Evolutionary conservation across 805 yeast species (phyloP).

Genomic region (Hagleromyces aurorensis): DNA sequence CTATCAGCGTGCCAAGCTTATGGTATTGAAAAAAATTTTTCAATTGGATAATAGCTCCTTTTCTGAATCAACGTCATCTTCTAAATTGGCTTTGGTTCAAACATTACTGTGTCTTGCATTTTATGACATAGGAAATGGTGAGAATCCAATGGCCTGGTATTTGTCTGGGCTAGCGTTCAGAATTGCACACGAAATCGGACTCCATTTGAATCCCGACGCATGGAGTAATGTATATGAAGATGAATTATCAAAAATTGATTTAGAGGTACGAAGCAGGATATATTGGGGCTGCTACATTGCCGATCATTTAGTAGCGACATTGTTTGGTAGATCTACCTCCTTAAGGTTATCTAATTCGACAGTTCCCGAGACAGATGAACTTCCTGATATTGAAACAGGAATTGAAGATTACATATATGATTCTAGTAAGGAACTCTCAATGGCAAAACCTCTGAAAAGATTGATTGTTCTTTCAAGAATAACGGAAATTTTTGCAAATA

Average conservation of each 20-base stretch:
- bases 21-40: slow-evolving; percentile 34
- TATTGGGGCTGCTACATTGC: slow-evolving; percentile 58
- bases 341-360: slow-evolving; percentile 48
- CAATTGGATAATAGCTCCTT: slow-evolving; percentile 21
- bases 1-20: slow-evolving; percentile 39
- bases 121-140: slow-evolving; percentile 50
- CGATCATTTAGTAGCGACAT: slow-evolving; percentile 48
- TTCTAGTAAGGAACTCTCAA: slow-evolving; percentile 16
- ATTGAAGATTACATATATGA: slow-evolving; percentile 44
- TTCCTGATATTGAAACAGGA: slow-evolving; percentile 49
- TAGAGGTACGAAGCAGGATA: slow-evolving; percentile 47
- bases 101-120: slow-evolving; percentile 45
- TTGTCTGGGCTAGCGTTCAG: slow-evolving; percentile 50
- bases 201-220: slow-evolving; percentile 47
- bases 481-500: slow-evolving; percentile 25
- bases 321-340: slow-evolving; percentile 48
- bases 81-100: slow-evolving; percentile 45
- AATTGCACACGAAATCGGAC: slow-evolving; percentile 53
- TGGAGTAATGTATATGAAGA: slow-evolving; percentile 39
- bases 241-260: slow-evolving; percentile 38
- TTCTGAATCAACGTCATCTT: slow-evolving; percentile 29
- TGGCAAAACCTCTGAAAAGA: slow-evolving; percentile 31
- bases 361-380: slow-evolving; percentile 46
- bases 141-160: slow-evolving; percentile 54
- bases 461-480: slow-evolving; percentile 34